A percentile compares a stretch with the other conserved stretches of the same genome.
These are phyloP conservation scores for Saccharomyces hybrid DNA, from an alignment of 1,139 yeast species.

Conservation along the genomic window DNA sequence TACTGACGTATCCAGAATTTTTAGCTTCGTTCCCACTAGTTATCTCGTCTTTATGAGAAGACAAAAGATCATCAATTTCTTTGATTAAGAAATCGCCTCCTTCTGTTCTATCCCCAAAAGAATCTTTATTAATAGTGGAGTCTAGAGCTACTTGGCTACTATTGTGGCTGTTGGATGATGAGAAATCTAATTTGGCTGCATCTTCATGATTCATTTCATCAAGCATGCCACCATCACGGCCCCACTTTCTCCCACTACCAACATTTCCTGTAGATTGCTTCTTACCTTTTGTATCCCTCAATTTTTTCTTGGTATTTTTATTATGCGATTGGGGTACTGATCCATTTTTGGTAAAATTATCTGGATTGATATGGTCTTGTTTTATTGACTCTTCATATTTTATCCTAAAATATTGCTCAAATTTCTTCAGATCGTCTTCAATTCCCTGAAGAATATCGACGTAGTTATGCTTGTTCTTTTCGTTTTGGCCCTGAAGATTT, in stretches of 20 bases:
- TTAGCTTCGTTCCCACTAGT: conserved; percentile 30
- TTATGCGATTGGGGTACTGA: conserved; percentile 5
- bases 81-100: conserved; percentile 31
- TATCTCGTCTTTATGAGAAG: conserved; percentile 28
- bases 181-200: conserved; percentile 42
- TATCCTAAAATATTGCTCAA: conserved; percentile 29
- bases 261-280: conserved; percentile 8
- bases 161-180: conserved; percentile 27
- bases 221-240: conserved; percentile 40
- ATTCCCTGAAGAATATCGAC: conserved; percentile 22
- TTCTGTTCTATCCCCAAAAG: conserved; percentile 39
- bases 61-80: conserved; percentile 29
- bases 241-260: conserved; percentile 37
- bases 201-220: conserved; percentile 36
- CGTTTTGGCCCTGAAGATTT: conserved; percentile 27
- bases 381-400: conserved; percentile 29
- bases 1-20: conserved; percentile 23
- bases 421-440: conserved; percentile 27
- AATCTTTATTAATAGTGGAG: conserved; percentile 35
- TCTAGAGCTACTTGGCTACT: conserved; percentile 16
- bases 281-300: conserved; percentile 10
- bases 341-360: conserved; percentile 2
- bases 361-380: conserved; percentile 3
- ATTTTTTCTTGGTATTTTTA: conserved; percentile 6
- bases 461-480: conserved; percentile 21